Base-by-base conservation (phyloP, 495 filamentous ascomycete species). In the Corynascus novoguineensis region DNA sequence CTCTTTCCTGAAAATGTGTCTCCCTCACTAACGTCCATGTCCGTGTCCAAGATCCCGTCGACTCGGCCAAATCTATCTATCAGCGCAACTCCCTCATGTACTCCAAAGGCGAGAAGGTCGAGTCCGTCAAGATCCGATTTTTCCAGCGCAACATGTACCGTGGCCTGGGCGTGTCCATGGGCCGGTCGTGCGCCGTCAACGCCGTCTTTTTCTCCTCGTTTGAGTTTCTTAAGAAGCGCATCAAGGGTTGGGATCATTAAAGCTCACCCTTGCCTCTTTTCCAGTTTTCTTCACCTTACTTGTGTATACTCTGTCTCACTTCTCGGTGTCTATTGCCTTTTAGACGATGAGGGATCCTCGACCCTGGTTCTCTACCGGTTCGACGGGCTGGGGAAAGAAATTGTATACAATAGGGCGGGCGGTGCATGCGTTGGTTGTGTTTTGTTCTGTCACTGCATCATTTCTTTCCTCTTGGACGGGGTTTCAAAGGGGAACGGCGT, bases 21-120 rank as follows among this genome's bases (percentile, higher is more conserved):
- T 28, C 15, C 5, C 1, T 4, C 6, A 42, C 25, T 31, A 44
- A 57, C 31, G n/a, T n/a, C 31, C 31, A 32, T 32, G 31, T 32
- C n/a, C 34, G 49, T 56, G 22, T 27, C 1, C 3, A 25, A 12
- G 76, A 92, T 68, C 88, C 88, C 10, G 84, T 93, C 62, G 88
- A 93, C 69, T 87, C 87, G 7, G 87, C 86, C 9, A 93, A 93
- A 70, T 86, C 82, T 59, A 85, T 87, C 55, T 93, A 90, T 68
- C 88, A 93, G 66, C 80, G 87, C 21, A 88, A 90, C 61, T 84
- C 88, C 44, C 76, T 93, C 31, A 84, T 86, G 53, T 83, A 83
- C 64, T 76, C 81, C 27, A 75, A 75, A 50, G 81, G 80, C 17
- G 79, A 83, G 38, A 78, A 78, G 53, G 78, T 81, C 19, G 73